Conservation (phyloP, 257 asterid genomes). For the Pogostemon cablin region DNA sequence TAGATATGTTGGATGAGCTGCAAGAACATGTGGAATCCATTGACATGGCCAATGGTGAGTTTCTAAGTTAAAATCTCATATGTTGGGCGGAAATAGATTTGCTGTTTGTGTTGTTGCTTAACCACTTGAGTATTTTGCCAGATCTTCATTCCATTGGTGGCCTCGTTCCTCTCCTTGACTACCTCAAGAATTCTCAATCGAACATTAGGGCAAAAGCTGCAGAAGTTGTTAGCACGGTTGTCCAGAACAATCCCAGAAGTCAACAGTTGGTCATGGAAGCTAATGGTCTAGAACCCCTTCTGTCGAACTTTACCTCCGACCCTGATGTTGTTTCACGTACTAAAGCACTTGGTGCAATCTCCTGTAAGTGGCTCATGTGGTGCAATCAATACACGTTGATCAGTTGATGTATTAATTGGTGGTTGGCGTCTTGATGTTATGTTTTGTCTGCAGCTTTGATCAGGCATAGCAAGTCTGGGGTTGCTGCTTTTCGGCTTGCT, state of each 20-base stretch:
- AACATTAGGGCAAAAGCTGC: constrained; percentile 94
- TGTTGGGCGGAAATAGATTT: neutral
- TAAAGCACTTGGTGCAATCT: constrained; percentile 87
- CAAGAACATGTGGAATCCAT: constrained; percentile 94
- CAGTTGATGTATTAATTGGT: neutral
- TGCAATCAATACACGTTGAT: neutral
- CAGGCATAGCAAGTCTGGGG: constrained; percentile 75
- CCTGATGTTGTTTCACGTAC: constrained; percentile 76
- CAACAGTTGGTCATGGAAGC: constrained; percentile 91
- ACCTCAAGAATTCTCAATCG: constrained; percentile 68
- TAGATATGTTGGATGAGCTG: constrained; percentile 90
- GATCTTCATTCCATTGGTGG: constrained; percentile 96
- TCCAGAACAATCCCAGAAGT: constrained; percentile 90
- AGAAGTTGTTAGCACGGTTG: constrained; percentile 84
- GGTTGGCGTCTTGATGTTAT: constrained; percentile 15
- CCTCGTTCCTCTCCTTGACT: constrained; percentile 70
- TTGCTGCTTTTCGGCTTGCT: constrained; percentile 78
- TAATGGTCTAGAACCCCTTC: constrained; percentile 76
- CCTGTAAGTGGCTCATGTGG: constrained; percentile 53
- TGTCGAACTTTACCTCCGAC: constrained; percentile 71
- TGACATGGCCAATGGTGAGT: constrained; percentile 95
- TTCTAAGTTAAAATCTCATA: constrained; percentile 1
- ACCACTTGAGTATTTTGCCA: constrained; percentile 27
- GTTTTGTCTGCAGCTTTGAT: constrained; percentile 62
- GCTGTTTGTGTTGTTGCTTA: neutral